Conservation (phyloP, 768 basidiomycete species). For the Leucocoprinus leucothites region DNA sequence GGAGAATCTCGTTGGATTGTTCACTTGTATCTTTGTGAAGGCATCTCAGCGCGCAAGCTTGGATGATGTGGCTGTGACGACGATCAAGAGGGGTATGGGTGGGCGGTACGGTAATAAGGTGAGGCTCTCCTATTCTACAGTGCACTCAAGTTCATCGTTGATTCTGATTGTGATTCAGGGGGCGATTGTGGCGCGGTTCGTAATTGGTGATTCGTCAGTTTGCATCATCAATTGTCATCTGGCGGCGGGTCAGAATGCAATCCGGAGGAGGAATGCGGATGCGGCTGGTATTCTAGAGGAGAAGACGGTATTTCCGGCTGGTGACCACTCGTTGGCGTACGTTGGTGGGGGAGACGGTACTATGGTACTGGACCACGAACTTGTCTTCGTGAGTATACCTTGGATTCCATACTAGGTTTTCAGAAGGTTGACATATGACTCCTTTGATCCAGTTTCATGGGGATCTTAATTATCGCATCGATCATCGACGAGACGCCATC, state of each 20-base stretch:
- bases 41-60: constrained; percentile 55
- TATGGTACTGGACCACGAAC: constrained; percentile 92
- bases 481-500: constrained; percentile 84
- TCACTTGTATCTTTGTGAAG: constrained; percentile 76
- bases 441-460: constrained; percentile 63
- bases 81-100: constrained; percentile 89
- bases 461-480: constrained; percentile 97
- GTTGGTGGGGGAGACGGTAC: constrained; percentile 91
- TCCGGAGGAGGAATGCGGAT: constrained; percentile 83
- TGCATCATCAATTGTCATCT: constrained; percentile 98
- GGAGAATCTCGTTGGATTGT: constrained; percentile 88
- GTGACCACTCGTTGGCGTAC: constrained; percentile 62
- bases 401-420: neutral
- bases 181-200: constrained; percentile 84
- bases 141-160: neutral
- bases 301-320: constrained; percentile 58
- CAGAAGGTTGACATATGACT: constrained; percentile 5
- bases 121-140: constrained; percentile 15
- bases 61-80: constrained; percentile 70
- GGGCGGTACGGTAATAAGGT: constrained; percentile 97
- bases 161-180: constrained; percentile 46
- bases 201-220: constrained; percentile 88
- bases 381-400: constrained; percentile 69
- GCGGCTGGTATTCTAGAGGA: constrained; percentile 86
- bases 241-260: constrained; percentile 88